Conservation (phyloP, 1,284 basidiomycete genomes). For the Ustilago hordei region DNA sequence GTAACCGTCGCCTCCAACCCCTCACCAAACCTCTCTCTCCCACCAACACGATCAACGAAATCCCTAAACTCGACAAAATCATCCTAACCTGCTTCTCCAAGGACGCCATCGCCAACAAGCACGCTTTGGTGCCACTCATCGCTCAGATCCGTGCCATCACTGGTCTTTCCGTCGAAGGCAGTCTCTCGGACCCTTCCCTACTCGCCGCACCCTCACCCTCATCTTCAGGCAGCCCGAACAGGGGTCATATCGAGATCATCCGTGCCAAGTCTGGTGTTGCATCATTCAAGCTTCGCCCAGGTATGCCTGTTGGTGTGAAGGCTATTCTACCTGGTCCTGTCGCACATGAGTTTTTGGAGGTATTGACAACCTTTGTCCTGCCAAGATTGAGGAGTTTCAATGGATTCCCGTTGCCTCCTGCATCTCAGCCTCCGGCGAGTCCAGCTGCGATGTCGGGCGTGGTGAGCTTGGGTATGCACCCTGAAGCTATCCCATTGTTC, state of each 20-base stretch:
- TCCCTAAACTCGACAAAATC: slow-evolving; percentile 83
- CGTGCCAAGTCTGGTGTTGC: slow-evolving; percentile 82
- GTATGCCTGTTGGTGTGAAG: slow-evolving; percentile 86
- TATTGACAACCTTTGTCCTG: slow-evolving; percentile 91
- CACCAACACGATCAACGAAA: slow-evolving; percentile 46
- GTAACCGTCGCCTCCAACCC: slow-evolving; percentile 71
- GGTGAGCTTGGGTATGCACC: slow-evolving; percentile 86
- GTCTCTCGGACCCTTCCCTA: slow-evolving; percentile 51
- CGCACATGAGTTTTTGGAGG: slow-evolving; percentile 93
- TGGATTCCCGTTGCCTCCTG: slow-evolving; percentile 80
- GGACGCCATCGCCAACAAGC: slow-evolving; percentile 78
- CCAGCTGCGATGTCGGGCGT: slow-evolving; percentile 84
- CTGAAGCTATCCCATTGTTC: slow-evolving; percentile 88
- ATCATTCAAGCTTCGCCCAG: slow-evolving; percentile 84
- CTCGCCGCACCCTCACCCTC: slow-evolving; percentile 3
- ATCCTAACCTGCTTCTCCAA: slow-evolving; percentile 70
- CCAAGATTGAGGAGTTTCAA: slow-evolving; percentile 90
- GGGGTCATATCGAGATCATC: slow-evolving; percentile 78
- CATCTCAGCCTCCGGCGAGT: slow-evolving; percentile 56
- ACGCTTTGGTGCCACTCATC: slow-evolving; percentile 83
- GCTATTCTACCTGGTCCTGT: slow-evolving; percentile 88
- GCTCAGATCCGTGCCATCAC: slow-evolving; percentile 89
- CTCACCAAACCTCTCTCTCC: slow-evolving; percentile 47
- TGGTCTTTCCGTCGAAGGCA: slow-evolving; percentile 76
- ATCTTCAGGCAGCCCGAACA: background rate